These are phyloP conservation scores for Plasmodium relictum DNA, from an alignment of 169 alveolate species.

Conservation along the genomic window DNA sequence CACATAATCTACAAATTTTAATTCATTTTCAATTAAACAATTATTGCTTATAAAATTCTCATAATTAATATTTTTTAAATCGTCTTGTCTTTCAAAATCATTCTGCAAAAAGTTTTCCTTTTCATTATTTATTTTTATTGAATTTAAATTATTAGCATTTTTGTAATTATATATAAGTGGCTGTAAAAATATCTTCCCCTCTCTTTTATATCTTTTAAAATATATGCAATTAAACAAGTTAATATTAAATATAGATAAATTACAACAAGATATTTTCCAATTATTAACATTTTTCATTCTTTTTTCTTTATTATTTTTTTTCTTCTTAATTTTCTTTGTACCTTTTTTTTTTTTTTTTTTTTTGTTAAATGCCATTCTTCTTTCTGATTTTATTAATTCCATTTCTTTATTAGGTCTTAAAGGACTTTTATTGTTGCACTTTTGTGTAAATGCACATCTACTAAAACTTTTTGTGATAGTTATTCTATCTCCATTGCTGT, in stretches of 20 bases:
- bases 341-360: not conserved
- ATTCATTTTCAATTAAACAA: conserved; percentile 37
- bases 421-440: no score
- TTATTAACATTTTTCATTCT: not conserved
- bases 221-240: conserved; percentile 62
- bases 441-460: no score
- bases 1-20: conserved; percentile 39
- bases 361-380: not conserved
- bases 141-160: conserved; percentile 16
- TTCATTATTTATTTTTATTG: not conserved
- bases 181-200: conserved; percentile 20
- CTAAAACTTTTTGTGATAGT: no score
- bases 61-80: conserved; percentile 16
- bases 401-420: not conserved
- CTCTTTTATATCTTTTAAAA: conserved; percentile 42
- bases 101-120: conserved; percentile 18
- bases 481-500: not conserved
- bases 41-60: conserved; percentile 14
- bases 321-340: not conserved
- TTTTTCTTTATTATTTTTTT: not conserved
- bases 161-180: conserved; percentile 71
- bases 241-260: conserved; percentile 52
- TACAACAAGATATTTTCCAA: conserved; percentile 48
- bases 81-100: conserved; percentile 10
- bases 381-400: not conserved